These are phyloP conservation scores for Lyophyllum decastes DNA, from an alignment of 768 basidiomycete genomes.

Conservation along the genomic window DNA sequence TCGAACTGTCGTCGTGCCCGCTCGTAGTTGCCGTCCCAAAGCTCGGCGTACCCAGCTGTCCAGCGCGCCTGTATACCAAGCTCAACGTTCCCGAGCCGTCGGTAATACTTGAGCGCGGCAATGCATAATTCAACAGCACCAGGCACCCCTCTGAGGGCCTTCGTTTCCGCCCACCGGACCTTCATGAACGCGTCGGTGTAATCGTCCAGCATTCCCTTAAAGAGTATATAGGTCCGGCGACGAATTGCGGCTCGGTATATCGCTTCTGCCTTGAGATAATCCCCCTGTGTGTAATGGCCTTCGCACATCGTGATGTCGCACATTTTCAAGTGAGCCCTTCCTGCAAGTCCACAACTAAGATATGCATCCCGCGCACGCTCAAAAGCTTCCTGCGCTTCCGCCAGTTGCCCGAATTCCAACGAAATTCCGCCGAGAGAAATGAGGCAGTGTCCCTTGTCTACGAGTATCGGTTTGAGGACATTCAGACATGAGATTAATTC, in stretches of 20 bases:
- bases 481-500: too few relatives aligned
- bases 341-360: not conserved
- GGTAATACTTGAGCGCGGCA: not conserved
- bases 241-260: not conserved
- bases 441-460: not conserved
- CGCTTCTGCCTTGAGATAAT: slow-evolving; percentile 1
- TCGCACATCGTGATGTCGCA: not conserved
- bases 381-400: not conserved
- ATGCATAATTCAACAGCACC: not conserved
- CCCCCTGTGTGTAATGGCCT: not conserved
- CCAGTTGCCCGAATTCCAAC: not conserved
- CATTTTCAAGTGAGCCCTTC: not conserved
- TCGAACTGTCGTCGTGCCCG: slow-evolving; percentile 2
- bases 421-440: not conserved
- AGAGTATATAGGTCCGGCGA: not conserved
- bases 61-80: not conserved
- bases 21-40: not conserved
- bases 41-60: not conserved
- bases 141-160: not conserved
- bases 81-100: not conserved
- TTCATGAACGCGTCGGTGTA: not conserved
- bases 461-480: too few relatives aligned
- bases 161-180: not conserved
- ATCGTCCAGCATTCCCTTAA: not conserved
- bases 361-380: not conserved